These are phyloP conservation scores for Pyrus hybrid DNA, from an alignment of 331 rosid species.

Conservation along the genomic window DNA sequence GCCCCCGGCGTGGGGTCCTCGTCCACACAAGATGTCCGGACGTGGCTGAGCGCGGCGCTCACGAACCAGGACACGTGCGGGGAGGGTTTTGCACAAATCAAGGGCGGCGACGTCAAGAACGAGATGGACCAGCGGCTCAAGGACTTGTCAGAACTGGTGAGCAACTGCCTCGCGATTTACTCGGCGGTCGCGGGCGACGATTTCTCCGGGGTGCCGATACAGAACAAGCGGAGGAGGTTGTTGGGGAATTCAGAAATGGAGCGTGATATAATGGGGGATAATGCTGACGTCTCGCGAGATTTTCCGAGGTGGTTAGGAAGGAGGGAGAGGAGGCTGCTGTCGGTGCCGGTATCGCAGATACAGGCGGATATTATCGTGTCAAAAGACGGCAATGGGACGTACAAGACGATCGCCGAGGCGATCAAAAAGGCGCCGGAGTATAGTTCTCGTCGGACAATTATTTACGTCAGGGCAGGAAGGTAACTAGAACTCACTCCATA, in stretches of 20 bases:
- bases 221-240: conserved; percentile 46
- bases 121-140: conserved; percentile 31
- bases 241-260: conserved; percentile 17
- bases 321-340: conserved; percentile 55
- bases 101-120: conserved; percentile 41
- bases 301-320: conserved; percentile 64
- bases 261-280: conserved; percentile 7
- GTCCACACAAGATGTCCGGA: conserved; percentile 48
- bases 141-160: conserved; percentile 61
- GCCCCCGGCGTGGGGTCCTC: background rate
- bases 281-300: conserved; percentile 13
- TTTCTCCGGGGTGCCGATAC: conserved; percentile 70
- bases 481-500: conserved; percentile 12
- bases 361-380: conserved; percentile 76
- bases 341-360: conserved; percentile 32
- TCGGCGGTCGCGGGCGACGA: conserved; percentile 30
- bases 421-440: conserved; percentile 63
- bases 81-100: conserved; percentile 47
- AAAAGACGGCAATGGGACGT: conserved; percentile 55
- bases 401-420: conserved; percentile 61
- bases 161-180: conserved; percentile 77
- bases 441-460: conserved; percentile 39
- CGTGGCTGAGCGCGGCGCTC: conserved; percentile 88
- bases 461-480: conserved; percentile 92
- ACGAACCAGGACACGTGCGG: conserved; percentile 88